Evolutionary conservation across 106 monocot genomes (phyloP).

Genomic region (Dendrobium huoshanense): DNA sequence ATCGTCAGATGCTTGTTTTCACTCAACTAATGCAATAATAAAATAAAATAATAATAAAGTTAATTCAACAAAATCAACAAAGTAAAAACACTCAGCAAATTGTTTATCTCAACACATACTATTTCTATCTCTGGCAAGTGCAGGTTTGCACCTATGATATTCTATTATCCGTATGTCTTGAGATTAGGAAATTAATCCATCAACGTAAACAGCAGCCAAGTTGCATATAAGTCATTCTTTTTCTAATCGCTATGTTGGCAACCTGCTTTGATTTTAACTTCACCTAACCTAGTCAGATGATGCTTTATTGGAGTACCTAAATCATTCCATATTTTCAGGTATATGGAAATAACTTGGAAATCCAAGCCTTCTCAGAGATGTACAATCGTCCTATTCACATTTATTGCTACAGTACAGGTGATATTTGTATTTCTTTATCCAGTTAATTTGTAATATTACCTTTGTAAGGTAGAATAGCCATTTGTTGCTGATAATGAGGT

Average conservation of each 20-base stretch:
- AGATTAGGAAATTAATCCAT: background rate
- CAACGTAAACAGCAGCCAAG: background rate
- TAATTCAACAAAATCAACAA: no score
- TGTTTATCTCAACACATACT: no score
- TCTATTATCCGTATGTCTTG: background rate
- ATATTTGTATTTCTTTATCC: background rate
- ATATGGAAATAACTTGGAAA: constrained; percentile 95
- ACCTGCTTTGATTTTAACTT: background rate
- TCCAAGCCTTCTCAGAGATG: constrained; percentile 97
- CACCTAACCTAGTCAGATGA: background rate
- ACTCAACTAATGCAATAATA: no score
- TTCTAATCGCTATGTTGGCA: background rate
- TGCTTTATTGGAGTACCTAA: background rate
- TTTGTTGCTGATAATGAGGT: constrained; percentile 4
- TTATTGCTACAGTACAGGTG: constrained; percentile 94
- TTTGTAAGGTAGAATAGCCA: background rate
- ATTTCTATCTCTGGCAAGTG: no score
- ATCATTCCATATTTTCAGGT: constrained; percentile 39
- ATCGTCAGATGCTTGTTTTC: no score
- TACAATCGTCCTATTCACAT: constrained; percentile 98
- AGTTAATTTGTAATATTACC: background rate
- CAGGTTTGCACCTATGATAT: background rate
- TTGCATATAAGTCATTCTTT: background rate
- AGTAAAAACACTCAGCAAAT: no score
- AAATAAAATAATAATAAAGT: no score